Conservation (phyloP, 148 eudicot species). For the Dianthus caryophyllus region DNA sequence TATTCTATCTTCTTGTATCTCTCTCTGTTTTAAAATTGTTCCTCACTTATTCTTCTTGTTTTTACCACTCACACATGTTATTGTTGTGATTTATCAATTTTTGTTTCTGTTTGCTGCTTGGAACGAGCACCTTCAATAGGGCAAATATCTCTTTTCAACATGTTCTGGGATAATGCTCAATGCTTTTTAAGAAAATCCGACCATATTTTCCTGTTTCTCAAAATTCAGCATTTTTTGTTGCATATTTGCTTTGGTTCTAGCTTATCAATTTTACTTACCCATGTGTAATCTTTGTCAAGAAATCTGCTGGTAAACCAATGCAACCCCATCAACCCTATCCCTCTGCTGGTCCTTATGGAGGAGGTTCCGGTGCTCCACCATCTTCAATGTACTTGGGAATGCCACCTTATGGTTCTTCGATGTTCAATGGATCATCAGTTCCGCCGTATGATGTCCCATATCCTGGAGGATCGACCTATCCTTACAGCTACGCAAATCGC, state of each 20-base stretch:
- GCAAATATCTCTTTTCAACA: too few relatives aligned
- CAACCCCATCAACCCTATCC: conserved; percentile 64
- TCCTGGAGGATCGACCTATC: conserved; percentile 80
- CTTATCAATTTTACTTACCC: conserved; percentile 5
- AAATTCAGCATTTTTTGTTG: background rate
- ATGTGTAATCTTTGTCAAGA: conserved; percentile 34
- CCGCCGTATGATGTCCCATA: conserved; percentile 77
- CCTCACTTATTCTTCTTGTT: too few relatives aligned
- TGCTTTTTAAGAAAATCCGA: too few relatives aligned
- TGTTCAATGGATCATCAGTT: conserved; percentile 62
- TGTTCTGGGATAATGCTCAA: too few relatives aligned
- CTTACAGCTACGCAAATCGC: conserved; percentile 61
- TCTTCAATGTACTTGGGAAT: conserved; percentile 61
- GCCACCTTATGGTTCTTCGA: conserved; percentile 82
- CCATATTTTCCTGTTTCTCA: too few relatives aligned
- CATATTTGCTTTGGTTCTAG: background rate
- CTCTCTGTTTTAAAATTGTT: too few relatives aligned
- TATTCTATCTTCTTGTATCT: too few relatives aligned
- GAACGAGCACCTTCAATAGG: too few relatives aligned
- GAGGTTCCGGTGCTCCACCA: conserved; percentile 62
- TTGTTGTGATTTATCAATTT: too few relatives aligned
- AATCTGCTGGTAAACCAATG: conserved; percentile 67
- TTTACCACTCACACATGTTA: too few relatives aligned
- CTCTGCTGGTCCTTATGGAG: conserved; percentile 60
- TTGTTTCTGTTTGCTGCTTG: too few relatives aligned